These are phyloP conservation scores for Anthracocystis walkeri DNA, from an alignment of 1,284 basidiomycete genomes.

Conservation along the genomic window DNA sequence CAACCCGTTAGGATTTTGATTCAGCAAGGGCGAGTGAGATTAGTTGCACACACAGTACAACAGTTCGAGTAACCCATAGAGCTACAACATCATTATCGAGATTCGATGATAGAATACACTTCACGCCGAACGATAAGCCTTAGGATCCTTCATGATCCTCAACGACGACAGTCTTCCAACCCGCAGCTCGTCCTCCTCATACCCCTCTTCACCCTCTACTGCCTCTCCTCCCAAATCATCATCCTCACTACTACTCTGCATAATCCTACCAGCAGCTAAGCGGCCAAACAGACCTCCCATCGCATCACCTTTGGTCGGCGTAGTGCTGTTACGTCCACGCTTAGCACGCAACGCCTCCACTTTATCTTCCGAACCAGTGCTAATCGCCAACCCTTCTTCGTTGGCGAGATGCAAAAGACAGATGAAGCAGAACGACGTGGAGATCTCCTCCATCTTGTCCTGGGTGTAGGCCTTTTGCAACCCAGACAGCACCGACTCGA, in stretches of 20 bases:
- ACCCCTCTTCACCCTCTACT: constrained; percentile 42
- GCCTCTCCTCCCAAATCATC: constrained; percentile 66
- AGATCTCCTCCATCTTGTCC: constrained; percentile 97
- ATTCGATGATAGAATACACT: constrained; percentile 6
- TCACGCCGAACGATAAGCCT: constrained; percentile 55
- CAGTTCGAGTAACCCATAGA: background rate
- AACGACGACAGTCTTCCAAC: constrained; percentile 54
- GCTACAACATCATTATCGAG: background rate
- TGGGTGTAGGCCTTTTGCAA: constrained; percentile 85
- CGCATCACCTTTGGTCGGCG: constrained; percentile 25
- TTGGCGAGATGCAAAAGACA: constrained; percentile 94
- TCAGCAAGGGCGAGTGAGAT: background rate
- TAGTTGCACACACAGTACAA: too few relatives aligned
- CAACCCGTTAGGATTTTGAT: constrained; percentile 33
- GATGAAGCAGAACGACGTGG: constrained; percentile 99
- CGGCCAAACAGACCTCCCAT: constrained; percentile 20
- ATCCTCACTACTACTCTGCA: constrained; percentile 70
- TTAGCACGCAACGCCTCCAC: constrained; percentile 46
- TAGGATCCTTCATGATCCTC: constrained; percentile 62
- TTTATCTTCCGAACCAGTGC: constrained; percentile 45
- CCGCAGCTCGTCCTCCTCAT: constrained; percentile 47
- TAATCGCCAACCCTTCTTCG: constrained; percentile 81
- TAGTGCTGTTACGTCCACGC: constrained; percentile 39
- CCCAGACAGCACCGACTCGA: constrained; percentile 84
- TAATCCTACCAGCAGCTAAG: constrained; percentile 30